Percentiles rank a stretch among this genome's conserved stretches.
Conservation (phyloP, 2,329 filamentous ascomycete species). For the Fusarium longipes region DNA sequence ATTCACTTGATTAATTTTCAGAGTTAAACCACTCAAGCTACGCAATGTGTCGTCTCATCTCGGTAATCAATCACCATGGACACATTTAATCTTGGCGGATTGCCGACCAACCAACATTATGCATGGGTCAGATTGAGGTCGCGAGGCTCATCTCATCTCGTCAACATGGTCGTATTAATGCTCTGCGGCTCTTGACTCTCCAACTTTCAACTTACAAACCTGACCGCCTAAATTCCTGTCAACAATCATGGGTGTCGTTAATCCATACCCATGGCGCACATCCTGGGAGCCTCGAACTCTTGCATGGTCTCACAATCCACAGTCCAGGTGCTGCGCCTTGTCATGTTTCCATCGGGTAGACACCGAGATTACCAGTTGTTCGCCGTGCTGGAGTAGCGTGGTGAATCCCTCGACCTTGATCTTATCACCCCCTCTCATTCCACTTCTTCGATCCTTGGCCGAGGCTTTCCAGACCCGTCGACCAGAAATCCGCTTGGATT, state of each 20-base stretch:
- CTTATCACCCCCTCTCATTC: constrained; percentile 57
- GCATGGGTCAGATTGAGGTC: not conserved
- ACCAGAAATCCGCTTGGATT: constrained; percentile 45
- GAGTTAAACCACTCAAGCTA: constrained; percentile 10
- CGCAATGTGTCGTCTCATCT: constrained; percentile 28
- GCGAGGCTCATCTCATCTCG: constrained; percentile 13
- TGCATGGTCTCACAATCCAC: constrained; percentile 33
- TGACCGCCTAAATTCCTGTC: not conserved
- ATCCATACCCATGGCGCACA: not conserved
- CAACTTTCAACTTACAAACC: not conserved
- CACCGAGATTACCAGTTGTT: constrained; percentile 45
- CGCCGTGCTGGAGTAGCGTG: constrained; percentile 31
- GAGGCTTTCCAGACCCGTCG: constrained; percentile 44
- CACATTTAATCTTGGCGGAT: constrained; percentile 24
- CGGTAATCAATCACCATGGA: constrained; percentile 21
- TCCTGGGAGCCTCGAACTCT: constrained; percentile 12
- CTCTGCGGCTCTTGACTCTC: constrained; percentile 12
- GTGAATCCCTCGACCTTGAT: constrained; percentile 17
- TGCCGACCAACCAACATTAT: constrained; percentile 14
- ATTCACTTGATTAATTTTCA: not conserved
- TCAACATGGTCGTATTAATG: constrained; percentile 3
- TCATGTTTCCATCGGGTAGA: constrained; percentile 33
- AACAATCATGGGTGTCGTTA: not conserved
- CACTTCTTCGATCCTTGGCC: constrained; percentile 69
- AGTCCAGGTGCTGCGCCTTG: constrained; percentile 23